Percentiles rank a stretch among this genome's conserved stretches.
Conservation (phyloP, 257 asterid species). For the Craterostigma plantagineum region DNA sequence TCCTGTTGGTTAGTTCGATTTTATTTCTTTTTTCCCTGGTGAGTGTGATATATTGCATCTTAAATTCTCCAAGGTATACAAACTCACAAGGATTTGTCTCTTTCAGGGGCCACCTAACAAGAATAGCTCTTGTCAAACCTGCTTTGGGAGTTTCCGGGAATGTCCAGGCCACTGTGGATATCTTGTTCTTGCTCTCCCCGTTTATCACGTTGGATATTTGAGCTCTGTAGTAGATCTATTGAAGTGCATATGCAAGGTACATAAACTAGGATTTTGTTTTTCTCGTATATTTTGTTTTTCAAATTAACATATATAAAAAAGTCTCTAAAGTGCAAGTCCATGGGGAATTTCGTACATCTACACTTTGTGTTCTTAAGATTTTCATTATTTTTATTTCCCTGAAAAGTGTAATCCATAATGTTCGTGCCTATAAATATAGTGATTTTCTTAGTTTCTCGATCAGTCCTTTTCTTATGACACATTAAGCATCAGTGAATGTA, state of each 20-base stretch:
- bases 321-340: no score
- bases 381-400: no score
- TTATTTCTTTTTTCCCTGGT: no score
- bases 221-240: conserved; percentile 44
- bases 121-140: conserved; percentile 40
- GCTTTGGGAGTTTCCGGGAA: conserved; percentile 36
- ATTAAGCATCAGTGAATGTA: no score
- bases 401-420: no score
- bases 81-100: conserved; percentile 7
- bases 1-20: no score
- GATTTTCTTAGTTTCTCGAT: no score
- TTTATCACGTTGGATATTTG: conserved; percentile 65
- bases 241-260: conserved; percentile 99
- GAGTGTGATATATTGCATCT: no score
- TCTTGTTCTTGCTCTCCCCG: conserved; percentile 77
- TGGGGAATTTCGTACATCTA: no score
- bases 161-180: conserved; percentile 93
- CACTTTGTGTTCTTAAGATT: no score
- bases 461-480: no score
- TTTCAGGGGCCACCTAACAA: conserved; percentile 83
- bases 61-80: background rate
- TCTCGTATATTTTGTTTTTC: conserved; percentile 3
- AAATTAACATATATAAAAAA: background rate
- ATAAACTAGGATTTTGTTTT: conserved; percentile 4
- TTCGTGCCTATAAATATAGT: no score